These are phyloP conservation scores for Panicum virgatum DNA, from an alignment of 202 grass and related monocot genomes.

Conservation along the genomic window DNA sequence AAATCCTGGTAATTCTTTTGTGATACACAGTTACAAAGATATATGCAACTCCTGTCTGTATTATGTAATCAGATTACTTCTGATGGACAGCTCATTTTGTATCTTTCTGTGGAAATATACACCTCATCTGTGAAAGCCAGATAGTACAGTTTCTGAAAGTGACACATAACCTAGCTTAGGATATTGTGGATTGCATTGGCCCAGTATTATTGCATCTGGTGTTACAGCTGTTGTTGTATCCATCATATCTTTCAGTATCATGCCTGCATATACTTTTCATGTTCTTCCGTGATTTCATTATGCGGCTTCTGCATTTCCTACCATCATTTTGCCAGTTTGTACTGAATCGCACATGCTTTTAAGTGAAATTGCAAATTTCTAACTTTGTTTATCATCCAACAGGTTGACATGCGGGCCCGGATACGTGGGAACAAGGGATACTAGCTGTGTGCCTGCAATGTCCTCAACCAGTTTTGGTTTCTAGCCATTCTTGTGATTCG, in stretches of 20 bases:
- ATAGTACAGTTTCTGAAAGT: conserved; percentile 31
- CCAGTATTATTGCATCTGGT: conserved; percentile 10
- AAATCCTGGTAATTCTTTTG: background rate
- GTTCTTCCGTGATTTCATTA: background rate
- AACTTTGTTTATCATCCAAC: conserved; percentile 33
- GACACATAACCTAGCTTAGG: conserved; percentile 34
- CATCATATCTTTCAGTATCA: background rate
- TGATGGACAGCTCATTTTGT: background rate
- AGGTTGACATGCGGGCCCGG: conserved; percentile 98
- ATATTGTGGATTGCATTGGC: conserved; percentile 2
- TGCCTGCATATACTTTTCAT: conserved; percentile 15
- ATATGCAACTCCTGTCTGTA: background rate
- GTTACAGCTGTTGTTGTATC: background rate
- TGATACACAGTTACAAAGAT: background rate
- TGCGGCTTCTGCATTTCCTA: background rate
- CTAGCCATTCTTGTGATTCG: background rate
- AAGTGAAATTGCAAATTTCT: conserved; percentile 9
- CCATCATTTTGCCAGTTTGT: conserved; percentile 1
- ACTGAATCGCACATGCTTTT: background rate
- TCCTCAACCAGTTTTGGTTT: conserved; percentile 1
- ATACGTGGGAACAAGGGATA: conserved; percentile 99
- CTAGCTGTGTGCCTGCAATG: conserved; percentile 18
- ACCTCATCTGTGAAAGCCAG: background rate
- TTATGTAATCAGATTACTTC: conserved; percentile 13
- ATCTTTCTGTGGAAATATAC: conserved; percentile 10